Evolutionary conservation across 306 rosid genomes (phyloP), one percentile per base, ranked within the genome.

Genomic region (Rosa rugosa): DNA sequence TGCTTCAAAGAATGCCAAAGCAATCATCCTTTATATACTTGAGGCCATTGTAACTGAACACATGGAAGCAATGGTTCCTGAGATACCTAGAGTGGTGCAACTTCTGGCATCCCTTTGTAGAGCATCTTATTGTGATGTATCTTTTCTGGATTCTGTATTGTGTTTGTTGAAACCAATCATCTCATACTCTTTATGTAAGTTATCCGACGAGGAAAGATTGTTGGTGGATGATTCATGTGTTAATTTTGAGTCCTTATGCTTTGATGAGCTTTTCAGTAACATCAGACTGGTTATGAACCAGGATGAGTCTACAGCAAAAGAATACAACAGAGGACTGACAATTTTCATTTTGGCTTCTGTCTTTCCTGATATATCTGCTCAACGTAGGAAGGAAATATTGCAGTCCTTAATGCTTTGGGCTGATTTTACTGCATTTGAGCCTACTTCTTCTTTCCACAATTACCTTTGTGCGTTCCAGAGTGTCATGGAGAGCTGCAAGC

Each of bases 51-150:
- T 90, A 51, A 81, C 82, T 25, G 96, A 94, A 88, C 97, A 94
- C 86, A 94, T 94, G 97, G 97, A 94, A 79, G 91, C 94, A 31
- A 85, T 92, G 91, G 85, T 89, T 71, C 98, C 97, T n/a, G 98
- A 94, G 87, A 87, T 90, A 71, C 97, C 98, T 56, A 88, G 89
- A 71, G 81, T 92, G 73, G 93, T 90, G 82, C 92, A 94, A 80
- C 92, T 94, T 68, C 90, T 94, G 42, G 81, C 86, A 75, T 92
- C 97, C 75, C 96, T 94, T 75, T 91, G 96, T 78, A 72, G 91
- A 78, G 77, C 96, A 59, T 56, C 88, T 42, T 92, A 90, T 87
- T 94, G 98, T 69, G 98, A 94, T n/a, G 97, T 94, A 40, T 87
- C 91, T 66, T 92, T 94, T 90, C 93, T 94, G 72, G 91, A 92